These are phyloP conservation scores for Fusarium clavum DNA, from an alignment of 2,329 filamentous ascomycete species.

Conservation along the genomic window DNA sequence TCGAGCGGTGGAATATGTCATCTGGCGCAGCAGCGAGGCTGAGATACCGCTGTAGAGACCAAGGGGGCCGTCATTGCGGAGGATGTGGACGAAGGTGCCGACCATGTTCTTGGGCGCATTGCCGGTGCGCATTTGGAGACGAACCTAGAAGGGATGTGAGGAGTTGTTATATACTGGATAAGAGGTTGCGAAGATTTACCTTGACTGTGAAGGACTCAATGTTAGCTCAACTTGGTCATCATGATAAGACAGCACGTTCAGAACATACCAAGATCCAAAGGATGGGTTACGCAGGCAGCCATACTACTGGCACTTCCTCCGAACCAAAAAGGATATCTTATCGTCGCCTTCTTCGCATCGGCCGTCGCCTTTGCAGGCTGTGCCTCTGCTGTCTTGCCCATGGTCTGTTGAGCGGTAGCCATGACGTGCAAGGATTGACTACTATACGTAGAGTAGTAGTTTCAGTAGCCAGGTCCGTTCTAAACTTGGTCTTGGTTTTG, in stretches of 20 bases:
- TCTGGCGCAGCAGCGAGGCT: slow-evolving; percentile 90
- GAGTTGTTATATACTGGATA: background rate
- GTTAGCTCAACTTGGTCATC: slow-evolving; percentile 37
- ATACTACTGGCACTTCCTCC: slow-evolving; percentile 93
- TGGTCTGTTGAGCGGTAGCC: slow-evolving; percentile 33
- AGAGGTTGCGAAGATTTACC: slow-evolving; percentile 36
- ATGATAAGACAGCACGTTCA: slow-evolving; percentile 1
- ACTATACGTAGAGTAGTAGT: background rate
- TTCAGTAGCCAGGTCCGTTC: slow-evolving; percentile 4
- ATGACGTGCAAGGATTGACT: slow-evolving; percentile 31
- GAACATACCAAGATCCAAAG: slow-evolving; percentile 84
- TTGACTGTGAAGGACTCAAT: slow-evolving; percentile 60
- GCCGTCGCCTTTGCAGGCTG: slow-evolving; percentile 47
- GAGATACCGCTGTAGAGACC: slow-evolving; percentile 94
- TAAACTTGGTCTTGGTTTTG: background rate
- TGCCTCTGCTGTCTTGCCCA: slow-evolving; percentile 19
- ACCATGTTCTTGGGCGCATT: slow-evolving; percentile 84
- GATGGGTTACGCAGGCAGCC: slow-evolving; percentile 92
- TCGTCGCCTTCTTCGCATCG: slow-evolving; percentile 53
- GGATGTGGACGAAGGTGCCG: slow-evolving; percentile 85
- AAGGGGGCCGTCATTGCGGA: slow-evolving; percentile 77
- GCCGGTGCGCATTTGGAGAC: slow-evolving; percentile 84
- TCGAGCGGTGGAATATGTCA: slow-evolving; percentile 95
- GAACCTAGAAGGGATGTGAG: slow-evolving; percentile 68
- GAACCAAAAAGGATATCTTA: slow-evolving; percentile 90